Percentiles rank a stretch among this genome's conserved stretches.
Evolutionary conservation across 768 basidiomycete species (phyloP).

Genomic region (Psilocybe sp.): DNA sequence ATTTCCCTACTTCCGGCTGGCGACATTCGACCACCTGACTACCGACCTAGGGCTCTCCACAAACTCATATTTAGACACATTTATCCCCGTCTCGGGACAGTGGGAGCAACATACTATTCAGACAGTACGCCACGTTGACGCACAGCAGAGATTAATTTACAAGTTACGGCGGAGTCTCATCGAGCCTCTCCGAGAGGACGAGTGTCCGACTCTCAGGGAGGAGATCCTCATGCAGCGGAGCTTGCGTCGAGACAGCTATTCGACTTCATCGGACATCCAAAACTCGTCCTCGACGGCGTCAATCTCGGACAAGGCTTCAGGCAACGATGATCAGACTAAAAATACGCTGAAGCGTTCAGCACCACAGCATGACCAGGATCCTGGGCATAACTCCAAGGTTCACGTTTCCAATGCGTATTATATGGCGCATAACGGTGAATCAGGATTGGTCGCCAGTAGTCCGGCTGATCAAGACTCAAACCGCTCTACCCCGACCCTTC

Average conservation of each 20-base stretch:
- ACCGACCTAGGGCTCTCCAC: conserved; percentile 51
- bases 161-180: conserved; percentile 57
- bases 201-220: conserved; percentile 54
- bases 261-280: conserved; percentile 6
- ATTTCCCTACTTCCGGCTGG: conserved; percentile 64
- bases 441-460: conserved; percentile 15
- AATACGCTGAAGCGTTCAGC: conserved; percentile 21
- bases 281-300: conserved; percentile 8
- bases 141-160: conserved; percentile 62
- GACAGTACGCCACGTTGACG: conserved; percentile 56
- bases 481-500: conserved; percentile 11
- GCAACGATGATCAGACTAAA: conserved; percentile 8
- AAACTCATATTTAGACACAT: conserved; percentile 60
- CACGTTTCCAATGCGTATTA: conserved; percentile 28
- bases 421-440: conserved; percentile 19
- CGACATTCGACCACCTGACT: conserved; percentile 48
- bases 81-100: conserved; percentile 46
- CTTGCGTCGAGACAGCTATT: conserved; percentile 3
- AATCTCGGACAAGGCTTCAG: neutral
- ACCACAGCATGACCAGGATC: conserved; percentile 20
- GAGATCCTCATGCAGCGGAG: conserved; percentile 49
- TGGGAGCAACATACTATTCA: conserved; percentile 69
- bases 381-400: conserved; percentile 21
- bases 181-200: conserved; percentile 52
- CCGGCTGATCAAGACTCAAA: no score